Evolutionary conservation across 805 yeast species (phyloP), one percentile per base, ranked within the genome.

Genomic region (Yarrowia osloensis): DNA sequence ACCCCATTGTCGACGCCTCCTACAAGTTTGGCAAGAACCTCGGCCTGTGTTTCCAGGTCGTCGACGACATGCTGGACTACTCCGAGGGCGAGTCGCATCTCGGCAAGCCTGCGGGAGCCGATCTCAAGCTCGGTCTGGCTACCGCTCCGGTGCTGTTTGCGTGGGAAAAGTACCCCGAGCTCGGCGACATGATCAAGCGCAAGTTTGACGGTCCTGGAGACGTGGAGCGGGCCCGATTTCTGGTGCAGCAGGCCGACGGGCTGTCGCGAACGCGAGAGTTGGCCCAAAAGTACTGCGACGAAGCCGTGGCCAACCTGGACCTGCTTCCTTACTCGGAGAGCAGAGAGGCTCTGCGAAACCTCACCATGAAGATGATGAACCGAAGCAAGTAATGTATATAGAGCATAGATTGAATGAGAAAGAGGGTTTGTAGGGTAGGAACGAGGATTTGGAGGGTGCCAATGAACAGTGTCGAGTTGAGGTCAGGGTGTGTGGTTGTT

Each of bases 81-180:
- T 91, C 98, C 0, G 87, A 91, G n/a, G 86, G 93, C 33, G 90
- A 91, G 21, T 85, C 85, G 47, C 86, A 90, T 63, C 80, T 95
- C 68, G 99, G 99, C 40, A 95, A 95, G 77, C 98, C 99, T 2
- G 88, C 97, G 9, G 97, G 95, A 72, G 98, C 97, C 4, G 99
- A 95, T 78, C 82, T 95, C 72, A 86, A 93, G 76, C 81, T 95
- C 50, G 99, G 99, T 0, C 83, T 95, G 72, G 98, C 98, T 1
- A 95, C 99, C 0, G 98, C 98, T 0, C 99, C 99, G 1, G 92
- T 94, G 2, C 80, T 95, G 66, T 95, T 84, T 77, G 98, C 99
- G 0, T 95, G 99, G 99, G 87, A 85, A 73, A 85, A 88, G 73
- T 86, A 85, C 73, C 96, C 97, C 0, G 89, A 88, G 68, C 81